Base-by-base conservation (phyloP, 306 rosid species). In the Gastrolobium bilobum region DNA sequence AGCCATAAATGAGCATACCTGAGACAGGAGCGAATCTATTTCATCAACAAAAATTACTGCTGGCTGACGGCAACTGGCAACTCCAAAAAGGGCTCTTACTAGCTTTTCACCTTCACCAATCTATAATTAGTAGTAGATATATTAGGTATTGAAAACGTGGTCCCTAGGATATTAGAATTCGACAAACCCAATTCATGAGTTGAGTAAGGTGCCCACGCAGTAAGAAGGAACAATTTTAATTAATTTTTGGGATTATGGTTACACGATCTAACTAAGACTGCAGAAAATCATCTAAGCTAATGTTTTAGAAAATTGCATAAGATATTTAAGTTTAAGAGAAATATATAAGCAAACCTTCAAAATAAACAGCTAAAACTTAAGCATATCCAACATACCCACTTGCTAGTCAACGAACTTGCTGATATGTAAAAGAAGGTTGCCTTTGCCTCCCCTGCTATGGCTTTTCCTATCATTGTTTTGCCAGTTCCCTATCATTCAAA, bases 101-200 rank as follows among this genome's bases (percentile, higher is more conserved):
- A 95, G 90, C 87, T 95, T 93, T 88, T 95, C 99, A 48, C 98
- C 99, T 89, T 95, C 99, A 33, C 99, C 99, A 78, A 95, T 93
- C 99, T 93, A 82, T 85, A 79, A 62, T 80, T 58, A 79, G 59
- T 79, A 72, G 54, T n/a, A 53, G 30, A 66, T 42, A 38, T 54
- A 48, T 80, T 40, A 61, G 78, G 52, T 48, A 70, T 75, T 74
- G 51, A 71, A 68, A 34, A 61, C 1, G 4, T n/a, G 39, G 63
- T 74, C 83, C 46, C 30, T 20, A 69, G 38, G 70, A 77, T 51
- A 58, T 39, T 10, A 26, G 8, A 81, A 56, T 50, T 13, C 38
- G 51, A 67, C 51, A 71, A 65, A 52, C 35, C 29, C 39, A 4
- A 53, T 65, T 68, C 26, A 60, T 43, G 72, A 80, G 59, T 79